These are phyloP conservation scores for Verticillium albo-atrum DNA, from an alignment of 2,329 filamentous ascomycete species.

Conservation along the genomic window DNA sequence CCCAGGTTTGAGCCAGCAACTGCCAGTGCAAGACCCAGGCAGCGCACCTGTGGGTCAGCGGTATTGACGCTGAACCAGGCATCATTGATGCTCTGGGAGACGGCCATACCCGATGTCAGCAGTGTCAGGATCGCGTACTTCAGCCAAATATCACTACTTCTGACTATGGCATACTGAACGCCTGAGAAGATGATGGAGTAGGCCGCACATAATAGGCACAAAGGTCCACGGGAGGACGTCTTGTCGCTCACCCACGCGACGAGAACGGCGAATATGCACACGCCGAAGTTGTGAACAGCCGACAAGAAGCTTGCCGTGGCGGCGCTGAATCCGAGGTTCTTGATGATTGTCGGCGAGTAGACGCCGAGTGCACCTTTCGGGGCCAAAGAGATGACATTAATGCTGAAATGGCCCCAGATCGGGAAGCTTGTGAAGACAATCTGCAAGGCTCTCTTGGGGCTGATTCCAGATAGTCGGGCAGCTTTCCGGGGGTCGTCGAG, in stretches of 20 bases:
- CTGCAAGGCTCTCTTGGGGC: background rate
- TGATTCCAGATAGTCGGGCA: background rate
- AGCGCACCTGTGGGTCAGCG: background rate
- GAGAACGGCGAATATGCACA: background rate
- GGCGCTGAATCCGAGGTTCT: background rate
- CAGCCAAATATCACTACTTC: background rate
- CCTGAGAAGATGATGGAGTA: background rate
- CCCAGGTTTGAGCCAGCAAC: background rate
- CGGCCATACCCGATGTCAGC: background rate
- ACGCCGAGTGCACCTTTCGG: background rate
- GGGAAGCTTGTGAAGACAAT: background rate
- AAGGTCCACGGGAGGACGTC: background rate
- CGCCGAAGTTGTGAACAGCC: background rate
- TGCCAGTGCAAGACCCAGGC: background rate
- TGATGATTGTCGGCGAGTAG: background rate
- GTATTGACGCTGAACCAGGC: background rate
- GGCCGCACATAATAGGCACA: background rate
- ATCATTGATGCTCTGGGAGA: background rate
- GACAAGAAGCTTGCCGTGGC: background rate
- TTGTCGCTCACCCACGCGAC: background rate
- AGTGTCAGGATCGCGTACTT: background rate
- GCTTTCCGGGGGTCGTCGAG: background rate
- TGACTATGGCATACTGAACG: background rate
- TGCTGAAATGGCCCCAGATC: background rate
- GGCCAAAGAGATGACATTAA: background rate